phyloP scores from a whole-genome alignment of 805 yeast species.

The Metschnikowia kofuensis region DNA sequence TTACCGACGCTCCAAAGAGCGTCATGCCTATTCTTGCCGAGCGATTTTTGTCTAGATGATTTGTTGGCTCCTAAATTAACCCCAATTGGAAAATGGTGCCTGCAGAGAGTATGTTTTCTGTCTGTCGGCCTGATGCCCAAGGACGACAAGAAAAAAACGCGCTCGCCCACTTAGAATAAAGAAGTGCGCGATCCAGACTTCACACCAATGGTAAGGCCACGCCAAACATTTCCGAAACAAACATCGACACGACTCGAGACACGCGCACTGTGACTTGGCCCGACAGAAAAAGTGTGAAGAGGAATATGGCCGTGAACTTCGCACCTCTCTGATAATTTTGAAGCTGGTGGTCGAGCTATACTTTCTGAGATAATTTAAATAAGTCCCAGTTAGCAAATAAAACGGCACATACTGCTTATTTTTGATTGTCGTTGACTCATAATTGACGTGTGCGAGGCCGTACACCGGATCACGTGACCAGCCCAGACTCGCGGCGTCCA shows the following conservation, averaged over 20 bases:
- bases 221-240: not conserved
- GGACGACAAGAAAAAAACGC: not conserved
- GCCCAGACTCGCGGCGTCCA: slow-evolving; percentile 13
- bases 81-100: not conserved
- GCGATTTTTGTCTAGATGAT: too few relatives aligned
- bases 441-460: not conserved
- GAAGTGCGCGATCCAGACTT: not conserved
- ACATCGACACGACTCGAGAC: not conserved
- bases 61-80: not conserved
- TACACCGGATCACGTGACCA: slow-evolving; percentile 4
- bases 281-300: not conserved
- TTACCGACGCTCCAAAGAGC: too few relatives aligned
- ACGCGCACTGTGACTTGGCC: not conserved
- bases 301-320: not conserved
- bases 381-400: too few relatives aligned
- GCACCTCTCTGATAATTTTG: too few relatives aligned
- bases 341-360: too few relatives aligned
- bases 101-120: not conserved
- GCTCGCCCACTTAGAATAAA: not conserved
- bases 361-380: too few relatives aligned
- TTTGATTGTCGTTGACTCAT: too few relatives aligned
- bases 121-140: not conserved
- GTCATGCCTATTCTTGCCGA: too few relatives aligned
- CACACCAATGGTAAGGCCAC: not conserved
- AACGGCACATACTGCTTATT: too few relatives aligned